A percentile compares a stretch with the other conserved stretches of the same genome.
phyloP scores from a whole-genome alignment of 106 monocot genomes.

The Dendrobium officinale region DNA sequence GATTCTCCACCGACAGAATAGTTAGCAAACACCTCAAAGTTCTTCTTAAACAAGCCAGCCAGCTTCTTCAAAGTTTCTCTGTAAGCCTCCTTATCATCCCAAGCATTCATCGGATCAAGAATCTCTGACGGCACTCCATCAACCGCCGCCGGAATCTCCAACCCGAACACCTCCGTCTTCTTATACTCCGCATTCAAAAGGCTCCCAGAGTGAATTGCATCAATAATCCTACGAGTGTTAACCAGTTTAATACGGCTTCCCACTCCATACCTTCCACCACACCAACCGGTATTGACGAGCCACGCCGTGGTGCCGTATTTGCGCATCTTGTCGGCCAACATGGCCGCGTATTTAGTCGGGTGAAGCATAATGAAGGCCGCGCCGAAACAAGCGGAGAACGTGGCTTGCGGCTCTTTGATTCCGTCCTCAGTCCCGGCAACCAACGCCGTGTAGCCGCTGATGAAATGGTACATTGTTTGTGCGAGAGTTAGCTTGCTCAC shows the following conservation, averaged over 20 bases:
- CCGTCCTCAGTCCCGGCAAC: slow-evolving; percentile 53
- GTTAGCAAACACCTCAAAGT: slow-evolving; percentile 78
- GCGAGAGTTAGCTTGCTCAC: slow-evolving; percentile 47
- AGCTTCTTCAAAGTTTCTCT: slow-evolving; percentile 84
- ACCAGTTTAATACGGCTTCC: slow-evolving; percentile 74
- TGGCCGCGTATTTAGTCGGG: slow-evolving; percentile 37
- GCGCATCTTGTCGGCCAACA: slow-evolving; percentile 54
- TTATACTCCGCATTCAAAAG: slow-evolving; percentile 54
- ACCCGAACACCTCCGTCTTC: slow-evolving; percentile 76
- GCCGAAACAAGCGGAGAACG: slow-evolving; percentile 50
- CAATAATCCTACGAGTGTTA: slow-evolving; percentile 80
- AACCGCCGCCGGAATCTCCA: slow-evolving; percentile 67
- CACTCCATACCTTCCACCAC: slow-evolving; percentile 93
- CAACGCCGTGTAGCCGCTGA: slow-evolving; percentile 45
- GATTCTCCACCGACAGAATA: slow-evolving; percentile 76
- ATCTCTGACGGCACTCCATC: slow-evolving; percentile 69
- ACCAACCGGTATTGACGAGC: slow-evolving; percentile 77
- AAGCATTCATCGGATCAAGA: slow-evolving; percentile 74
- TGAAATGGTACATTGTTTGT: slow-evolving; percentile 59
- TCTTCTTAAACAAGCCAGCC: slow-evolving; percentile 71
- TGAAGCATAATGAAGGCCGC: slow-evolving; percentile 47
- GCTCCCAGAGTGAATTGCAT: slow-evolving; percentile 82
- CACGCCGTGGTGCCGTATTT: slow-evolving; percentile 35
- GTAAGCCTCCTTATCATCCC: slow-evolving; percentile 63
- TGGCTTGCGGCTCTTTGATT: slow-evolving; percentile 43